phyloP scores from a whole-genome alignment of 2,329 filamentous ascomycete species.

The Emergomyces orientalis region DNA sequence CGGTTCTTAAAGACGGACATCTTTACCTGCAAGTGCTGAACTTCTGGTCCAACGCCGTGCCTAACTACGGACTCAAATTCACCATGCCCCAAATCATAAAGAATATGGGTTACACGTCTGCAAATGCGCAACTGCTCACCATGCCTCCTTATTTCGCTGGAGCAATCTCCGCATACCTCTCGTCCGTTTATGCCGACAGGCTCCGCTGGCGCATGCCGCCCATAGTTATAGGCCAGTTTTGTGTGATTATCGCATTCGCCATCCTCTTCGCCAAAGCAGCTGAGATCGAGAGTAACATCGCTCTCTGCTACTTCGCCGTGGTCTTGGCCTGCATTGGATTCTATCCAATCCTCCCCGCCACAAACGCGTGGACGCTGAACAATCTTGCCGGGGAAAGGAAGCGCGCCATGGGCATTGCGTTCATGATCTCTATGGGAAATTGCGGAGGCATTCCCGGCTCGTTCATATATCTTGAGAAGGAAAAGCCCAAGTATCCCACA shows the following conservation, averaged over 20 bases:
- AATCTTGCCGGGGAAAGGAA: slow-evolving; percentile 32
- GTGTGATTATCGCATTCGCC: slow-evolving; percentile 29
- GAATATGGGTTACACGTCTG: slow-evolving; percentile 34
- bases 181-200: slow-evolving; percentile 31
- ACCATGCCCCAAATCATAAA: slow-evolving; percentile 34
- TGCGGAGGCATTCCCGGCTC: slow-evolving; percentile 29
- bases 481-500: slow-evolving; percentile 25
- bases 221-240: slow-evolving; percentile 28
- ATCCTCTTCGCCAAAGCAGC: slow-evolving; percentile 32
- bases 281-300: slow-evolving; percentile 34
- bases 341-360: slow-evolving; percentile 37
- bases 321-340: slow-evolving; percentile 37
- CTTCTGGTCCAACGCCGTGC: slow-evolving; percentile 38
- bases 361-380: slow-evolving; percentile 36
- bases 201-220: slow-evolving; percentile 35
- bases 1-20: slow-evolving; percentile 42
- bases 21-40: slow-evolving; percentile 37
- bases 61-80: slow-evolving; percentile 28
- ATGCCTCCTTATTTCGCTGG: slow-evolving; percentile 32
- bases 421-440: slow-evolving; percentile 34
- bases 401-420: slow-evolving; percentile 35
- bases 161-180: slow-evolving; percentile 21
- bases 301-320: slow-evolving; percentile 38
- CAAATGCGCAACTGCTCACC: slow-evolving; percentile 25
- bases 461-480: slow-evolving; percentile 25